Conservation (phyloP, 371 early-diverging fungal species). For the Syncephalastrum sp. region DNA sequence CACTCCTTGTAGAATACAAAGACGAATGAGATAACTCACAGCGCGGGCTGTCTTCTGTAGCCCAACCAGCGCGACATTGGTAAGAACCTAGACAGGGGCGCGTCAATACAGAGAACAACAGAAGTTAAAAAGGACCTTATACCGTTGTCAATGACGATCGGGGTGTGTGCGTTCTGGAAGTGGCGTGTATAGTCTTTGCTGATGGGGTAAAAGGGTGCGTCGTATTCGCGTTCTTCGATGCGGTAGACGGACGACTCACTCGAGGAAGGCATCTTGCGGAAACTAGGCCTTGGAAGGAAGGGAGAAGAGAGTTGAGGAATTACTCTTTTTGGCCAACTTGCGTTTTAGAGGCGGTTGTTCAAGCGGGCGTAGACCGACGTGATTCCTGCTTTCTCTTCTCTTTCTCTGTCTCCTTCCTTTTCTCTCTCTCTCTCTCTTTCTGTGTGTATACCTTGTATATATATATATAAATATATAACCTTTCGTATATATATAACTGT, state of each 20-base stretch:
- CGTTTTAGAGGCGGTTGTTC: too few species aligned
- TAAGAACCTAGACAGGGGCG: constrained; percentile 58
- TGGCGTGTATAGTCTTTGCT: constrained; percentile 14
- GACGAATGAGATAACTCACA: constrained; percentile 36
- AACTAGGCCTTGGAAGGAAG: too few species aligned
- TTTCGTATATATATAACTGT: too few species aligned
- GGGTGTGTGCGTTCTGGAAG: constrained; percentile 21
- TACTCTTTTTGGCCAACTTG: too few species aligned
- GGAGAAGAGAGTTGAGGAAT: too few species aligned
- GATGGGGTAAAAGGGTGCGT: constrained; percentile 15
- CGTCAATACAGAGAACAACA: constrained; percentile 1
- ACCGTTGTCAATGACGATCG: constrained; percentile 71
- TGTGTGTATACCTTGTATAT: too few species aligned
- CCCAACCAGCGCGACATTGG: constrained; percentile 85
- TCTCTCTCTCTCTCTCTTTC: too few species aligned
- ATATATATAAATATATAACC: too few species aligned
- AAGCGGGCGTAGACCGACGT: too few species aligned
- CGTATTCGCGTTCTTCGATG: constrained; percentile 23
- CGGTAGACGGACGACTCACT: constrained; percentile 13
- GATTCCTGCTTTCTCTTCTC: too few species aligned
- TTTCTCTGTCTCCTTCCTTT: too few species aligned
- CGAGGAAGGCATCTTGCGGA: neutral
- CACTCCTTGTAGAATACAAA: too few species aligned
- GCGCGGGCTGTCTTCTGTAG: constrained; percentile 58
- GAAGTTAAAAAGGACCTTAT: constrained; percentile 1